A percentile compares a stretch with the other conserved stretches of the same genome.
These are phyloP conservation scores for Crithidia fasciculata DNA, from an alignment of 208 protist genomes.

Conservation along the genomic window DNA sequence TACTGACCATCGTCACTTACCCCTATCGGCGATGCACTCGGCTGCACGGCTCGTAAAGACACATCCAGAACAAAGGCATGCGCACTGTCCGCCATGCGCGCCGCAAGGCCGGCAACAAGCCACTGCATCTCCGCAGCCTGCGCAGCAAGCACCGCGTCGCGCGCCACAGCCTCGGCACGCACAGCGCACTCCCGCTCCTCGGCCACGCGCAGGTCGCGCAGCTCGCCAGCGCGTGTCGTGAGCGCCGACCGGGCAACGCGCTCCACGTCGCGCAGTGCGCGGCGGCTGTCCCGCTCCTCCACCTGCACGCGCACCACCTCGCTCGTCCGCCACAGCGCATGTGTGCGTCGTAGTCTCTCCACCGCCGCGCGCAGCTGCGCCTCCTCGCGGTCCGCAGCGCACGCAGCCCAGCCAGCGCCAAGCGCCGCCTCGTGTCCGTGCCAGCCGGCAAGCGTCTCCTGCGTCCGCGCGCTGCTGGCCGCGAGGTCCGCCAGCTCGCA, in stretches of 20 bases:
- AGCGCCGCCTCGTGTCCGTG: background rate
- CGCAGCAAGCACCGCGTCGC: background rate
- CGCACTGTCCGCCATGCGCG: conserved; percentile 1
- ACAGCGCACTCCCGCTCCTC: no score
- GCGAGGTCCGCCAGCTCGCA: conserved; percentile 3
- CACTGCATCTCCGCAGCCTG: conserved; percentile 19
- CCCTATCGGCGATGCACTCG: no score
- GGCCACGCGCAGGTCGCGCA: no score
- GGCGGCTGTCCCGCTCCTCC: background rate
- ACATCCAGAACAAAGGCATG: no score
- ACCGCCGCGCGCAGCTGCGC: conserved; percentile 8
- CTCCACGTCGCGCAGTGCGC: background rate
- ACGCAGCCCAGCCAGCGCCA: background rate
- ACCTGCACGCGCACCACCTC: no score
- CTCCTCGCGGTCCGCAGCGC: background rate
- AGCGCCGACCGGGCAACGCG: no score
- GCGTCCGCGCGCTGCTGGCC: background rate
- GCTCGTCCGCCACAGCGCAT: no score
- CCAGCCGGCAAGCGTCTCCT: conserved; percentile 5
- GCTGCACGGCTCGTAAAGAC: no score
- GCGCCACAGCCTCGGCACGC: background rate
- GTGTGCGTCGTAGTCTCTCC: background rate
- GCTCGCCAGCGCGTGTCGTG: no score
- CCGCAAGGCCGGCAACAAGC: conserved; percentile 9
- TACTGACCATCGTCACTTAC: no score